These are phyloP conservation scores for Talaromyces sp. DNA, from an alignment of 2,329 filamentous ascomycete genomes.

Conservation along the genomic window DNA sequence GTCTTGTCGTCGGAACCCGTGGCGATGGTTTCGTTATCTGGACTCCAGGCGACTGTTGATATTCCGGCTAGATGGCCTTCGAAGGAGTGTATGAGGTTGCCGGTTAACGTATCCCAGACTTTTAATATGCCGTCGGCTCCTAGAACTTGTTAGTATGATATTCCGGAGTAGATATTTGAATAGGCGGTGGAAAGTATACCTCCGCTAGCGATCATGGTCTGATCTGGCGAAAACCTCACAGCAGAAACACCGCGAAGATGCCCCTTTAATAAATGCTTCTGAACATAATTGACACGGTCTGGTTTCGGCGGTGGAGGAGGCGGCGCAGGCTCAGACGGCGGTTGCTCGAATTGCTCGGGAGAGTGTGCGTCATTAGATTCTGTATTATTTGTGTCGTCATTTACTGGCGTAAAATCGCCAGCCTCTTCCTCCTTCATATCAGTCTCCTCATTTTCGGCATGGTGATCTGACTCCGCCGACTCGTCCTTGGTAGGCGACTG, in stretches of 20 bases:
- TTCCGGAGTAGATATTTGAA: too few relatives aligned
- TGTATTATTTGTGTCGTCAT: conserved; percentile 21
- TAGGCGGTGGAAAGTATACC: conserved; percentile 57
- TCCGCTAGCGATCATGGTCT: conserved; percentile 82
- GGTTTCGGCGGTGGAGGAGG: conserved; percentile 51
- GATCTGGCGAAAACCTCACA: conserved; percentile 88
- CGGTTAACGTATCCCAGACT: conserved; percentile 80
- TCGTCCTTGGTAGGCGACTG: conserved; percentile 21
- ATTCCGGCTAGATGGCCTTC: conserved; percentile 92
- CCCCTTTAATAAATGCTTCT: conserved; percentile 69
- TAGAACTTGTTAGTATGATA: conserved; percentile 28
- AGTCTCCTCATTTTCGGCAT: conserved; percentile 16
- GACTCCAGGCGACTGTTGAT: conserved; percentile 90
- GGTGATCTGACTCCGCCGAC: not conserved
- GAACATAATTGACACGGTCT: conserved; percentile 64
- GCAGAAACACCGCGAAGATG: conserved; percentile 78
- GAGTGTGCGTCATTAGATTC: conserved; percentile 19
- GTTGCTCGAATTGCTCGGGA: conserved; percentile 29
- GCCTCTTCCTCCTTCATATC: conserved; percentile 23
- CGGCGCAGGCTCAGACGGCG: conserved; percentile 40
- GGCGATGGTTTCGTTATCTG: conserved; percentile 81
- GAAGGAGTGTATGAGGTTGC: conserved; percentile 79
- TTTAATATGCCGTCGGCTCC: conserved; percentile 86
- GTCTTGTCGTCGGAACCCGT: conserved; percentile 95
- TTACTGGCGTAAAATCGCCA: conserved; percentile 21